Base-by-base conservation (phyloP, 2,329 filamentous ascomycete species). In the Paraconiothyrium sp. region DNA sequence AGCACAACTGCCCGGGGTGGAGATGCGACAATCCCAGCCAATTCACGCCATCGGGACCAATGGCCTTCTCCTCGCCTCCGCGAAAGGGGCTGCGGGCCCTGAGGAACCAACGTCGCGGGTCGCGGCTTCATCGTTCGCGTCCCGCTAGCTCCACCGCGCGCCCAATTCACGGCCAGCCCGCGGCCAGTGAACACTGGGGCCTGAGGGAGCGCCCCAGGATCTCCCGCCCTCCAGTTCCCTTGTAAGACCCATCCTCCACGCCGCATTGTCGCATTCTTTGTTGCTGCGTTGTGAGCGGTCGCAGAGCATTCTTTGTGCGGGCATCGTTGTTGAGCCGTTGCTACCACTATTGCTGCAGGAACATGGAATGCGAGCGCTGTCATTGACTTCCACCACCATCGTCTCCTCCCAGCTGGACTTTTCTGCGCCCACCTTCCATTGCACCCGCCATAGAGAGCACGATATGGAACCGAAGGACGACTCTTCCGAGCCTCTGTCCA, bases 401-500 rank as follows among this genome's bases (percentile, higher is more conserved):
- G 54, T 41, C 44, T 41, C 44, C 11, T 30, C 13, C 14, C 22
- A 41, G 14, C 22, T 27, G 22, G 32, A 16, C 37, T 39, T 20
- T 3, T 47, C 20, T 22, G 24, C 43, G 13, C 58, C 16, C 44
- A 24, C 37, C 32, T 49, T 49, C 54, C 54, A 39, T 30, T 32
- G 46, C 48, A 30, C 11, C 22, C 24, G n/a, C 56, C 27, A 37
- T 43, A n/a, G 13, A 48, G 13, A 16, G 11, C 61, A 58, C 69
- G 70, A 68, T 55, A 78, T 78, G 76, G 76, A 75, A 65, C 76
- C 72, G 34, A 73, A 76, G 61, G 54, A 55, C 59, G 74, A 76
- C 51, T 71, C 74, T 69, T 74, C 77, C 57, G 75, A 76, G 49
- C 73, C 75, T 70, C 72, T 76, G 54, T 69, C 73, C 66, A 77